Conservation (phyloP, 106 monocot genomes). For the Iris macrosiphon region DNA sequence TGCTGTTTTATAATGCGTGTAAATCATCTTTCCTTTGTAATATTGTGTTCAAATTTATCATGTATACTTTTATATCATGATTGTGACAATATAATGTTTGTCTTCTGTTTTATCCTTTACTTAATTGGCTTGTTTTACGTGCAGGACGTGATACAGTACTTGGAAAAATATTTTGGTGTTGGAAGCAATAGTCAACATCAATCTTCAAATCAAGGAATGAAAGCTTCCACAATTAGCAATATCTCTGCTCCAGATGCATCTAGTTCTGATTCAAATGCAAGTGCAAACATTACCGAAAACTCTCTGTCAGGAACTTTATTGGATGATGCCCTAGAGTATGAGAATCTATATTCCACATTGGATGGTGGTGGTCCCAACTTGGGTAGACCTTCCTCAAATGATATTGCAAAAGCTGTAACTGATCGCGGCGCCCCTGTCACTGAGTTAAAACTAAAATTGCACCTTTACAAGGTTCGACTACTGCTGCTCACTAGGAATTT, state of each 20-base stretch:
- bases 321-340: conserved; percentile 69
- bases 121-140: not conserved
- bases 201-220: conserved; percentile 27
- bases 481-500: conserved; percentile 72
- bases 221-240: conserved; percentile 11
- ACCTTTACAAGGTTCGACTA: conserved; percentile 63
- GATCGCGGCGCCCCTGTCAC: conserved; percentile 33
- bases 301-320: conserved; percentile 24
- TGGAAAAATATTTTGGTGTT: conserved; percentile 36
- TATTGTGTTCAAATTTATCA: too few relatives aligned
- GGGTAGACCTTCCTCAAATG: conserved; percentile 27
- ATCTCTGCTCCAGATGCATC: conserved; percentile 21
- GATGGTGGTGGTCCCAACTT: conserved; percentile 33
- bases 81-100: too few relatives aligned
- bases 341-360: conserved; percentile 53
- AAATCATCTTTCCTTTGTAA: too few relatives aligned
- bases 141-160: conserved; percentile 27
- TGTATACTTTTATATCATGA: too few relatives aligned
- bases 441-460: conserved; percentile 61
- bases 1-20: too few relatives aligned
- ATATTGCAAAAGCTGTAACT: conserved; percentile 20
- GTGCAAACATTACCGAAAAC: conserved; percentile 28
- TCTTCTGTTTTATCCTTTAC: too few relatives aligned
- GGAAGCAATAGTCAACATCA: conserved; percentile 18
- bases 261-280: conserved; percentile 16